A percentile compares a stretch with the other conserved stretches of the same genome.
phyloP scores from a whole-genome alignment of 768 basidiomycete genomes.

The Panaeolus papilionaceus region DNA sequence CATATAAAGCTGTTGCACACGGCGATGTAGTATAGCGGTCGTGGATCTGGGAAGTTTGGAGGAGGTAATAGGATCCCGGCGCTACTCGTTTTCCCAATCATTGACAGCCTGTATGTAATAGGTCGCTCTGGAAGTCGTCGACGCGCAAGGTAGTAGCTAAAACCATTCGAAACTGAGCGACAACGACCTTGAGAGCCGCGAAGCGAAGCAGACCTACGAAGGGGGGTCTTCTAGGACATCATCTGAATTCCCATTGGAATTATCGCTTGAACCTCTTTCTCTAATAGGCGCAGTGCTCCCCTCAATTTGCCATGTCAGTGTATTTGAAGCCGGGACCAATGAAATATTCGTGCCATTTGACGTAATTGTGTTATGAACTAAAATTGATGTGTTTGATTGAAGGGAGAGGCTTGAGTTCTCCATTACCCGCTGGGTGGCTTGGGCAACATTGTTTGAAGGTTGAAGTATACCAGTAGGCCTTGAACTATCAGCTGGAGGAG shows the following conservation, averaged over 20 bases:
- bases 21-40: conserved; percentile 27
- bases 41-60: conserved; percentile 20
- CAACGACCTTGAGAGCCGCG: too few species aligned
- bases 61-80: conserved; percentile 26
- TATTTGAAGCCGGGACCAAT: neutral
- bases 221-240: neutral
- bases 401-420: too few species aligned
- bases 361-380: too few species aligned
- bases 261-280: neutral
- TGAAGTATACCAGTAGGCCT: too few species aligned
- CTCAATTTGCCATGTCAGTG: neutral
- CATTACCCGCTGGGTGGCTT: too few species aligned
- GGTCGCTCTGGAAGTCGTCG: conserved; percentile 10
- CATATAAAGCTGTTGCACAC: conserved; percentile 28
- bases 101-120: conserved; percentile 23
- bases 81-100: conserved; percentile 15
- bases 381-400: too few species aligned
- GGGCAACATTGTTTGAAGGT: too few species aligned
- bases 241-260: neutral
- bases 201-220: neutral
- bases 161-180: neutral
- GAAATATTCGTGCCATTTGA: neutral
- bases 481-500: too few species aligned
- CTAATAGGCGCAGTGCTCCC: neutral
- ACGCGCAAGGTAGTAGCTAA: neutral